Conservation (phyloP, 192 early-diverging fungal species). For the Paraglomus brasilianum region DNA sequence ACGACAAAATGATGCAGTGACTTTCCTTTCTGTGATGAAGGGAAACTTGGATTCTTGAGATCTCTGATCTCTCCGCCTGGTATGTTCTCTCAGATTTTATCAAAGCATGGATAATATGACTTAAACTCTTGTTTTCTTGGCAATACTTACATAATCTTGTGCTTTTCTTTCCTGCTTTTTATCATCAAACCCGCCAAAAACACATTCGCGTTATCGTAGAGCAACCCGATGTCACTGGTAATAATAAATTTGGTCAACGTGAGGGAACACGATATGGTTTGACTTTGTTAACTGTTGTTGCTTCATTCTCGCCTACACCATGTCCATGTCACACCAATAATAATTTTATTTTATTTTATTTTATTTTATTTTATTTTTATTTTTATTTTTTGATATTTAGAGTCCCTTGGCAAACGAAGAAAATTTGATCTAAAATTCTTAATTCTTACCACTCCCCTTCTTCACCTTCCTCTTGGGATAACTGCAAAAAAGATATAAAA, state of each 20-base stretch:
- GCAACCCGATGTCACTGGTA: background rate
- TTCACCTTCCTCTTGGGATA: too few species aligned
- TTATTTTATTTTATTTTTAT: too few species aligned
- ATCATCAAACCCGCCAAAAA: constrained; percentile 15
- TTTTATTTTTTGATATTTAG: constrained; percentile 11
- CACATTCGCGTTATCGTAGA: constrained; percentile 9
- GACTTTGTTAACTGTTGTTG: too few species aligned
- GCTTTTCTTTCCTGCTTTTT: constrained; percentile 23
- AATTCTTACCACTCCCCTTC: too few species aligned
- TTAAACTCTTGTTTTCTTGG: background rate
- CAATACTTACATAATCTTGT: constrained; percentile 24
- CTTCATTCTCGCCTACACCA: too few species aligned
- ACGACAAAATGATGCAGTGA: background rate
- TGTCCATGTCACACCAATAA: too few species aligned
- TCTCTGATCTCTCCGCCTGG: constrained; percentile 20
- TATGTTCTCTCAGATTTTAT: background rate
- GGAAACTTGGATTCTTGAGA: constrained; percentile 16
- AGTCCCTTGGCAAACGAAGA: constrained; percentile 5
- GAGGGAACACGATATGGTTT: too few species aligned
- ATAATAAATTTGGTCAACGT: constrained; percentile 12
- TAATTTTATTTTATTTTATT: too few species aligned
- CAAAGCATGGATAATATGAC: background rate
- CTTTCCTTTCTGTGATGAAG: constrained; percentile 2
- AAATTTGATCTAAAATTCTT: too few species aligned
- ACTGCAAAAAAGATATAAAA: too few species aligned